Base-by-base conservation (phyloP, 1,284 basidiomycete species). In the Pseudozyma flocculosa region DNA sequence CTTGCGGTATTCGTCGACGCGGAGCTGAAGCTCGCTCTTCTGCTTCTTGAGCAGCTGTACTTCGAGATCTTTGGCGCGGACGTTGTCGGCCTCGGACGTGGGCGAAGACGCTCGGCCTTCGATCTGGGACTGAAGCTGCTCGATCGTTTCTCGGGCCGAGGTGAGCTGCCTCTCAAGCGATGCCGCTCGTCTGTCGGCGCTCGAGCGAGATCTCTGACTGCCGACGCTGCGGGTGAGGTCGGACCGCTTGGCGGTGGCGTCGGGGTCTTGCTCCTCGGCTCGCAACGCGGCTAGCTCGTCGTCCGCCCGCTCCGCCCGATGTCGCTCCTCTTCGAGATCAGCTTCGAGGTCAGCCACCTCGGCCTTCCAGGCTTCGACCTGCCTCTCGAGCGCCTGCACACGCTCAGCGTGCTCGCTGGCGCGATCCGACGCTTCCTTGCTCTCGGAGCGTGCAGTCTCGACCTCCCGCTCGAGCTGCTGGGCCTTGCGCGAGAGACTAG, bases 1-100 rank as follows among this genome's bases (percentile, higher is more conserved):
- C 45, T 64, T 51, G 38, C 62, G 62, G 36, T 65, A 65, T 39
- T 65, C 58, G 29, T 54, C 51, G 3, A 65, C 54, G 2, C 62
- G 48, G 29, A 58, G 48, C 26, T 65, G 57, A 3, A 65, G 58
- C 45, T 61, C 58, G 41, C 43, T 42, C 40, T 65, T 65, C 17
- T 61, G 57, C 2, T 47, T 45, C 34, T 54, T 46, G 21, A 65
- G 54, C 41, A 54, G 46, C 14, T 37, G 42, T 32, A 61, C 49
- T 22, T 37, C 45, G 36, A 61, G 54, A n/a, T 65, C 46, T 8
- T 55, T 51, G 32, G 7, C 32, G 32, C 32, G 32, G 32, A 17
- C 32, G 9, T 4, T 34, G 32, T 17, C 11, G 32, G 32, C 15
- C 32, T 34, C 15, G 7, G 32, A 34, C 26, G 32, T 14, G 10